A percentile compares a stretch with the other conserved stretches of the same genome.
These are phyloP conservation scores for Phlegmacium glaucopus DNA, from an alignment of 768 basidiomycete species.

Conservation along the genomic window DNA sequence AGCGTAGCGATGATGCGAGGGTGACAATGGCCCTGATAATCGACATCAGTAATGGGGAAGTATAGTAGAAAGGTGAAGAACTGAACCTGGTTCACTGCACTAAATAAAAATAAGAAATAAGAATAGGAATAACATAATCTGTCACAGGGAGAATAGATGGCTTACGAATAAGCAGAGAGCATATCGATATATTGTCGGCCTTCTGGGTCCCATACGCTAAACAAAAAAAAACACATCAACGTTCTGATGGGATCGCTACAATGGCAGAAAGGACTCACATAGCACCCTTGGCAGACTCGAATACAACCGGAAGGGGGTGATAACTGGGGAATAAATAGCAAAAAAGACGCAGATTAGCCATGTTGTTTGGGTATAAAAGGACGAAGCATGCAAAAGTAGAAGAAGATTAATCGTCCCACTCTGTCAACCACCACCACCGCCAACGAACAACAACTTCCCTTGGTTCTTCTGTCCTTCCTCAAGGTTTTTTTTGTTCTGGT, in stretches of 20 bases:
- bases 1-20: conserved; percentile 82
- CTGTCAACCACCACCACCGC: too few relatives aligned
- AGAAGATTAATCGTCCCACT: too few relatives aligned
- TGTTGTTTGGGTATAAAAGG: too few relatives aligned
- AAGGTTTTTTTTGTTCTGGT: too few relatives aligned
- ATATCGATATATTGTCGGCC: conserved; percentile 97
- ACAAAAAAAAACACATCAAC: conserved; percentile 11
- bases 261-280: conserved; percentile 62
- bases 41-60: conserved; percentile 1
- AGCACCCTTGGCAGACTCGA: conserved; percentile 86
- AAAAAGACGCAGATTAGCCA: conserved; percentile 34
- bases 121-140: too few relatives aligned
- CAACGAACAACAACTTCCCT: too few relatives aligned
- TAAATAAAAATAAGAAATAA: too few relatives aligned
- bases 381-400: too few relatives aligned
- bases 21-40: conserved; percentile 80
- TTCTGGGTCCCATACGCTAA: conserved; percentile 89
- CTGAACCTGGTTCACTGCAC: conserved; percentile 85
- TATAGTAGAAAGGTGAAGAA: conserved; percentile 12
- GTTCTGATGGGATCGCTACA: conserved; percentile 6
- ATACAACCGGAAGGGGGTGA: conserved; percentile 92
- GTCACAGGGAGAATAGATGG: neutral
- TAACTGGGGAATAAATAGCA: conserved; percentile 61
- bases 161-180: conserved; percentile 95
- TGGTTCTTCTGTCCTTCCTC: too few relatives aligned